Percentiles rank a stretch among this genome's conserved stretches.
phyloP scores from a whole-genome alignment of 495 filamentous ascomycete species.

The Gamarada debralockiae region DNA sequence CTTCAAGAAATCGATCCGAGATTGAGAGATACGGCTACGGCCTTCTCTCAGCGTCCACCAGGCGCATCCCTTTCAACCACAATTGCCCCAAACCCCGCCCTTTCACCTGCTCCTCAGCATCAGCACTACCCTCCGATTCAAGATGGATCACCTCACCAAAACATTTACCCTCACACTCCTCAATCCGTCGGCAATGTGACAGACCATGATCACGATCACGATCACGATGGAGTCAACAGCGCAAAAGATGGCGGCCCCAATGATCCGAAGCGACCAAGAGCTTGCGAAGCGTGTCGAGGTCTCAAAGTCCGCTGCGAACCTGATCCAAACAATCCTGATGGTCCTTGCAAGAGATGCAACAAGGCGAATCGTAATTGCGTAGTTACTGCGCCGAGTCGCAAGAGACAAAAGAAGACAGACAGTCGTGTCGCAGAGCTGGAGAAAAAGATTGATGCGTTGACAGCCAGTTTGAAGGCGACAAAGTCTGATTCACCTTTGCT shows the following conservation, averaged over 20 bases:
- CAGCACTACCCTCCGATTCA: slow-evolving; percentile 8
- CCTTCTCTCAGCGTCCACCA: neutral
- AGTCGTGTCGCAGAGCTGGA: slow-evolving; percentile 89
- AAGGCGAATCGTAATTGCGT: slow-evolving; percentile 79
- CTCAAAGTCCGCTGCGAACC: slow-evolving; percentile 90
- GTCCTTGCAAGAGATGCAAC: slow-evolving; percentile 78
- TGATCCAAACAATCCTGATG: slow-evolving; percentile 55
- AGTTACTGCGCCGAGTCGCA: slow-evolving; percentile 77
- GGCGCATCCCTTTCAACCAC: neutral
- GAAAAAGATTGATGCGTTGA: slow-evolving; percentile 86
- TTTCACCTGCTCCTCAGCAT: neutral
- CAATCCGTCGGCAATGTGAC: slow-evolving; percentile 12
- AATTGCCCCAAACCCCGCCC: neutral
- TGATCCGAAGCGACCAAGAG: slow-evolving; percentile 58
- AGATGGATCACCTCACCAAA: slow-evolving; percentile 9
- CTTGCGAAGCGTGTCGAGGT: slow-evolving; percentile 87
- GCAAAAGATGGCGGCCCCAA: slow-evolving; percentile 7
- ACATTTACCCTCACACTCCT: slow-evolving; percentile 20
- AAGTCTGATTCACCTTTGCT: slow-evolving; percentile 21
- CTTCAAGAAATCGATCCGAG: slow-evolving; percentile 1
- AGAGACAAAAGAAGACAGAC: slow-evolving; percentile 92
- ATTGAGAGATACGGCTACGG: neutral
- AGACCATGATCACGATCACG: slow-evolving; percentile 1
- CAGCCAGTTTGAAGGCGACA: slow-evolving; percentile 65
- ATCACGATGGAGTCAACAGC: slow-evolving; percentile 4